Evolutionary conservation across 2,329 filamentous ascomycete species (phyloP).

Genomic region (Teratosphaeria zuluensis): DNA sequence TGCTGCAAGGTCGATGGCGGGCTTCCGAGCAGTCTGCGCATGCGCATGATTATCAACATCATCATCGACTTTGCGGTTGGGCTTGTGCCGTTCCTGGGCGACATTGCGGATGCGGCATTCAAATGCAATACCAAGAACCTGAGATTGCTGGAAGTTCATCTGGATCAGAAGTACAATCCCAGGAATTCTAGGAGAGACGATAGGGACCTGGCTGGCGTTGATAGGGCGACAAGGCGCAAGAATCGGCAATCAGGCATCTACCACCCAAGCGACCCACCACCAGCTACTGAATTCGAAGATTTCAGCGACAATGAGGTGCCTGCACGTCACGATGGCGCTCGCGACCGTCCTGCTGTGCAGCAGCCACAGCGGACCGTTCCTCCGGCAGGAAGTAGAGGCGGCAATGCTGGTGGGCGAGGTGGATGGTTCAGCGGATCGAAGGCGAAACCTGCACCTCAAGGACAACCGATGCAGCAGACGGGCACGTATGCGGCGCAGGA

Average conservation of each 20-base stretch:
- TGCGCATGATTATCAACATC: constrained; percentile 75
- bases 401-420: background rate
- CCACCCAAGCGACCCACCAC: constrained; percentile 26
- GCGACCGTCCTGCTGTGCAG: background rate
- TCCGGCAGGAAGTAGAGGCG: background rate
- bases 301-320: constrained; percentile 29
- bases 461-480: background rate
- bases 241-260: constrained; percentile 24
- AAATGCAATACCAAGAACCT: constrained; percentile 71
- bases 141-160: constrained; percentile 55
- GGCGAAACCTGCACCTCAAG: background rate
- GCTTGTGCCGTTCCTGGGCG: constrained; percentile 66
- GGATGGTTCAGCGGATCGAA: background rate
- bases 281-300: constrained; percentile 39
- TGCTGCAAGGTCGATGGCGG: constrained; percentile 69
- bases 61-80: constrained; percentile 63
- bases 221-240: constrained; percentile 24
- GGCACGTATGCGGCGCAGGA: background rate
- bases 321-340: background rate
- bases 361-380: background rate
- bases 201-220: constrained; percentile 14
- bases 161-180: constrained; percentile 57
- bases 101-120: constrained; percentile 61
- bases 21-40: constrained; percentile 51
- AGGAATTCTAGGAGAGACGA: constrained; percentile 14